Evolutionary conservation across 768 basidiomycete genomes (phyloP), one percentile per base, ranked within the genome.

Genomic region (Trametopsis cervina): DNA sequence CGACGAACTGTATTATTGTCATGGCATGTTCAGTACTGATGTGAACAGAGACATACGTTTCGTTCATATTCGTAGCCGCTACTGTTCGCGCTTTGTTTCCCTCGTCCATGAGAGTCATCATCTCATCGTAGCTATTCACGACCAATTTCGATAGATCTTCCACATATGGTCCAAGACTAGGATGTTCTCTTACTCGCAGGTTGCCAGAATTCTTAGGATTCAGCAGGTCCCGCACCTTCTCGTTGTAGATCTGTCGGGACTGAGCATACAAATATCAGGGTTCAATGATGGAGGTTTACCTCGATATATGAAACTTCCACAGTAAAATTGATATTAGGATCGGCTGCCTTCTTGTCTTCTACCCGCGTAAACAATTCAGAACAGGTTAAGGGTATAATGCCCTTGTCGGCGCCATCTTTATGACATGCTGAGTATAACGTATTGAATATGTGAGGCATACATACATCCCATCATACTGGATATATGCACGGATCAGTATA

Each of bases 81-180:
- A 99, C 95, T 12, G 96, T 98, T 42, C 96, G 76, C 44, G 96
- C 94, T 71, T 98, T 97, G 67, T 97, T 99, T 33, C 95, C 95
- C 66, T 99, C 95, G 70, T 99, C 95, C 95, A 98, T 98, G 62
- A 99, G 84, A 4, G 85, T 91, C 87, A 96, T 95, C 87, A 99
- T 96, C 64, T 96, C 95, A 24, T 88, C 80, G 63, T 94, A 98
- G 64, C 75, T 86, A 61, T 78, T 83, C 39, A 98, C 96, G 23
- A 85, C 85, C 46, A 98, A 80, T 67, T 91, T 91, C 60, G 90
- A 92, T 49, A 99, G 74, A 70, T 95, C 92, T 69, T 99, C 96
- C 44, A 99, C 96, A 64, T 99, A 99, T n/a, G 96, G 95, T 4
- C 93, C 93, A 44, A 91, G 68, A 65, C 81, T 90, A 12, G 96